Evolutionary conservation across 129 eudicot species (phyloP).

Genomic region (Helichrysum umbraculigerum): DNA sequence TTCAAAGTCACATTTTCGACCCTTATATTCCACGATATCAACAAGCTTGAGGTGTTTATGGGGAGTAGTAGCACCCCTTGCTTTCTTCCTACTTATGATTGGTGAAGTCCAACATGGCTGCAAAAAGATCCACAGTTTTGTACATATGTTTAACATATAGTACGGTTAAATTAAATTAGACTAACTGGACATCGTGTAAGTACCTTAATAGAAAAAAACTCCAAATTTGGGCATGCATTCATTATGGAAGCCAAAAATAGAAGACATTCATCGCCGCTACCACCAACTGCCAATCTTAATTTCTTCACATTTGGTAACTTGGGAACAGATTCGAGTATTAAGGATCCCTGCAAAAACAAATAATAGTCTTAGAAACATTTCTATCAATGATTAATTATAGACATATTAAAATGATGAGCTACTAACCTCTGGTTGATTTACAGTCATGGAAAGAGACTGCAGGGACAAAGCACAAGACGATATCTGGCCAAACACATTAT

Average conservation of each 20-base stretch:
- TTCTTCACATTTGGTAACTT: constrained; percentile 28
- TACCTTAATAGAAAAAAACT: constrained; percentile 42
- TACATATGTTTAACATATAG: too few relatives aligned
- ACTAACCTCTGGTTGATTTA: constrained; percentile 37
- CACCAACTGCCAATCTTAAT: constrained; percentile 37
- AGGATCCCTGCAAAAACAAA: constrained; percentile 25
- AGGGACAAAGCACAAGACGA: constrained; percentile 35
- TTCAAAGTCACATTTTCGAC: constrained; percentile 42
- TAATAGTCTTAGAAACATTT: neutral
- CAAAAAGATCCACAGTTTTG: too few relatives aligned
- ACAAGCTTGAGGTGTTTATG: constrained; percentile 36
- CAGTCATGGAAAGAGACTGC: constrained; percentile 38
- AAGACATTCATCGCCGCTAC: constrained; percentile 34
- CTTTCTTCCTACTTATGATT: constrained; percentile 28
- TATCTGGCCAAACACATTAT: neutral
- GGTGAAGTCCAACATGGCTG: constrained; percentile 4
- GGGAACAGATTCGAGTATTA: constrained; percentile 21
- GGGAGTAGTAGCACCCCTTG: constrained; percentile 24
- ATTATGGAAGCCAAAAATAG: constrained; percentile 4
- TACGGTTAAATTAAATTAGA: too few relatives aligned
- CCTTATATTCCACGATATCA: constrained; percentile 39
- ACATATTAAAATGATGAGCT: neutral
- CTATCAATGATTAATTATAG: neutral
- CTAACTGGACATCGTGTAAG: too few relatives aligned
- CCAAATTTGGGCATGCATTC: constrained; percentile 36